Conservation (phyloP, 768 basidiomycete genomes). For the Boletus bicolor region DNA sequence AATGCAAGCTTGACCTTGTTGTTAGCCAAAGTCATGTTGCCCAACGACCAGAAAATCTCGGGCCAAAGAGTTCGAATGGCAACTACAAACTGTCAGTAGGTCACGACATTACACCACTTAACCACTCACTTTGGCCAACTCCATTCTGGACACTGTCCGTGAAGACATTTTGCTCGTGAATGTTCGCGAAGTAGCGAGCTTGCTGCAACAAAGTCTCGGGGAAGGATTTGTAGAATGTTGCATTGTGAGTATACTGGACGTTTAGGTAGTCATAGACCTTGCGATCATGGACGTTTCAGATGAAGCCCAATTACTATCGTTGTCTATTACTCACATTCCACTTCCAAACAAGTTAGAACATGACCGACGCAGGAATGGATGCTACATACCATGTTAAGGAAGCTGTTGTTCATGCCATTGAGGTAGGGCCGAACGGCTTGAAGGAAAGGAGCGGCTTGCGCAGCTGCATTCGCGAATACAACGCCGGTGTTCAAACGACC, state of each 20-base stretch:
- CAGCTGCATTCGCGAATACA: slow-evolving; percentile 54
- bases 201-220: slow-evolving; percentile 68
- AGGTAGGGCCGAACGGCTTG: slow-evolving; percentile 61
- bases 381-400: slow-evolving; percentile 63
- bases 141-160: slow-evolving; percentile 53
- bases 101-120: neutral
- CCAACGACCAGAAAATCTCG: slow-evolving; percentile 66
- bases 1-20: slow-evolving; percentile 76
- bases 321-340: slow-evolving; percentile 60
- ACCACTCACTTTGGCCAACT: slow-evolving; percentile 69
- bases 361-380: neutral
- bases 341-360: slow-evolving; percentile 35
- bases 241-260: slow-evolving; percentile 75
- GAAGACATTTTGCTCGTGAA: slow-evolving; percentile 75
- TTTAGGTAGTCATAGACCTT: slow-evolving; percentile 78
- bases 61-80: slow-evolving; percentile 75
- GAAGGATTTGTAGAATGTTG: slow-evolving; percentile 68
- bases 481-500: slow-evolving; percentile 19
- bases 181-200: slow-evolving; percentile 71
- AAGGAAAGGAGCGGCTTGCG: slow-evolving; percentile 64
- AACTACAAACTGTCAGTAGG: slow-evolving; percentile 42
- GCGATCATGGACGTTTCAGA: neutral
- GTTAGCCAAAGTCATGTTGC: slow-evolving; percentile 69
- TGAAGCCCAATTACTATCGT: neutral
- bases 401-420: slow-evolving; percentile 56